A percentile compares a stretch with the other conserved stretches of the same genome.
Conservation (phyloP, 2,329 filamentous ascomycete species). For the Penicillium sp. region DNA sequence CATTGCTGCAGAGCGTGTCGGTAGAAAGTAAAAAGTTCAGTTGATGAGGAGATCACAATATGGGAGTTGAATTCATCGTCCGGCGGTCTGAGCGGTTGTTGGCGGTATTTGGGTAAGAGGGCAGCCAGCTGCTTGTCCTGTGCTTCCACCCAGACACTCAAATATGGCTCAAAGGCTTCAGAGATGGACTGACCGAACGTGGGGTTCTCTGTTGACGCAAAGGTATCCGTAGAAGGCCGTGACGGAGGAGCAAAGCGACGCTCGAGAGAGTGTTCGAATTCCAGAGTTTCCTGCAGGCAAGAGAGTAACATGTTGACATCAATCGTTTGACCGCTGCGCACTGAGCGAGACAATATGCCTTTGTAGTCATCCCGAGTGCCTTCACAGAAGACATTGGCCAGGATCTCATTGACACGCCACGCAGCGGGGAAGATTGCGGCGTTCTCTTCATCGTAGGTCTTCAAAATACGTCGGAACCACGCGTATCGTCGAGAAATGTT, state of each 20-base stretch:
- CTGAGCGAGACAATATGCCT: conserved; percentile 83
- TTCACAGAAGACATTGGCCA: conserved; percentile 92
- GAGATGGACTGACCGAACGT: conserved; percentile 90
- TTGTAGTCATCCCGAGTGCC: conserved; percentile 95
- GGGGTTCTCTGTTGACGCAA: conserved; percentile 74
- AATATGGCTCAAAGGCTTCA: conserved; percentile 93
- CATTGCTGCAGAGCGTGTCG: conserved; percentile 90
- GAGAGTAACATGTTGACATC: conserved; percentile 87
- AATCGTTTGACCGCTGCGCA: conserved; percentile 75
- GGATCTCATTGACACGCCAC: conserved; percentile 87
- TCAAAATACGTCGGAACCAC: conserved; percentile 95
- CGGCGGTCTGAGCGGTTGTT: conserved; percentile 72
- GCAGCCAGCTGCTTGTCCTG: conserved; percentile 84
- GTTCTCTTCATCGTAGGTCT: conserved; percentile 94
- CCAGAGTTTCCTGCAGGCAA: conserved; percentile 90
- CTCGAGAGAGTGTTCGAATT: conserved; percentile 93
- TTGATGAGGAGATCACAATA: conserved; percentile 87
- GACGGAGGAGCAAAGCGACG: conserved; percentile 71
- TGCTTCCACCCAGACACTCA: conserved; percentile 95
- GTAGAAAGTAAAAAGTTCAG: conserved; percentile 97
- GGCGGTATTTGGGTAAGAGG: conserved; percentile 85
- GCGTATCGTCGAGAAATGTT: conserved; percentile 94
- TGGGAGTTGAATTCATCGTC: conserved; percentile 93
- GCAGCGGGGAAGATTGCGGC: conserved; percentile 78
- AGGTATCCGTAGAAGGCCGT: conserved; percentile 82